Conservation (phyloP, 2,329 filamentous ascomycete genomes). For the Xylariales sp. region DNA sequence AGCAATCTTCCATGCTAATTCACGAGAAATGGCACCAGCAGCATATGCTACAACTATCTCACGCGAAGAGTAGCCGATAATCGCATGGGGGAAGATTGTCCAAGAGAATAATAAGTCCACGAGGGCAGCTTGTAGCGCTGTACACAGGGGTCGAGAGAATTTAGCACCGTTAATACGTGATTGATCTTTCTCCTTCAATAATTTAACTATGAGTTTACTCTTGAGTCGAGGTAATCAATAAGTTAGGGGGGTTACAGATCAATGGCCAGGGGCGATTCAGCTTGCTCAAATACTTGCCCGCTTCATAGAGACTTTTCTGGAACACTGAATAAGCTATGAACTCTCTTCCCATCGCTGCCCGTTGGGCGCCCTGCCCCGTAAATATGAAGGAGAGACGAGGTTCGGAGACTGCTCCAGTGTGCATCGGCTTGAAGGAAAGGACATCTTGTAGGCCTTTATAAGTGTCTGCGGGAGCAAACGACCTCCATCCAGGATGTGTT, state of each 20-base stretch:
- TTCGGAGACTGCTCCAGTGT: conserved; percentile 19
- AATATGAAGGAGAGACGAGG: conserved; percentile 50
- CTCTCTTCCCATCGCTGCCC: conserved; percentile 55
- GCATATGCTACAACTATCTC: conserved; percentile 57
- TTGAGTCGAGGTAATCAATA: conserved; percentile 10
- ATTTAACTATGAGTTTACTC: conserved; percentile 25
- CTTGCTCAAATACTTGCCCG: conserved; percentile 27
- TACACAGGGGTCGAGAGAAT: conserved; percentile 41
- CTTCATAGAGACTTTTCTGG: conserved; percentile 22
- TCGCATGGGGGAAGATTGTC: conserved; percentile 47
- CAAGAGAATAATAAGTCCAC: conserved; percentile 52
- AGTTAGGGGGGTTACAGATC: conserved; percentile 13
- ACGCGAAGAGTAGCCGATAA: conserved; percentile 55
- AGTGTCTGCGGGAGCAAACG: conserved; percentile 24
- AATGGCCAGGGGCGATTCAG: conserved; percentile 29
- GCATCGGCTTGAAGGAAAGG: conserved; percentile 17
- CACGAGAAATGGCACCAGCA: conserved; percentile 45
- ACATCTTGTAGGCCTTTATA: conserved; percentile 13
- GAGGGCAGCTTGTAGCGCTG: conserved; percentile 52
- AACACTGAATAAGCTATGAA: conserved; percentile 36
- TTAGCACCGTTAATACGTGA: conserved; percentile 32
- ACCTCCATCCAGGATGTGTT: conserved; percentile 34
- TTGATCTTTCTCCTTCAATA: conserved; percentile 28
- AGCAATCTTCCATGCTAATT: conserved; percentile 50
- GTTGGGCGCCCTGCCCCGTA: conserved; percentile 61